Conservation (phyloP, 306 rosid species). For the Glycyrrhiza uralensis region DNA sequence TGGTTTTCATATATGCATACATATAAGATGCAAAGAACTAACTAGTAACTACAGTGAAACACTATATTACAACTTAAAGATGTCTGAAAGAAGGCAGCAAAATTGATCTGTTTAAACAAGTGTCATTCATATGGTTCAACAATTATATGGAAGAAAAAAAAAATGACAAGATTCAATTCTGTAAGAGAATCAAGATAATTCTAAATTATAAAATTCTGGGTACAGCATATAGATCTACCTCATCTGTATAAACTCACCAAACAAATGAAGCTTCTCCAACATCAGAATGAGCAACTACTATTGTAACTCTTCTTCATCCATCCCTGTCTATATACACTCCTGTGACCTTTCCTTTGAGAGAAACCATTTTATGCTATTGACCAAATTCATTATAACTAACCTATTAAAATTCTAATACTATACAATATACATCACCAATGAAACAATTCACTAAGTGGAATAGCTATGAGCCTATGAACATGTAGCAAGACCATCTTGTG, state of each 20-base stretch:
- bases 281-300: constrained; percentile 38
- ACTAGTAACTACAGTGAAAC: neutral
- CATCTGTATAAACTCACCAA: constrained; percentile 44
- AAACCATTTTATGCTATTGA: constrained; percentile 43
- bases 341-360: constrained; percentile 44
- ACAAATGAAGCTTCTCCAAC: constrained; percentile 33
- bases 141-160: neutral
- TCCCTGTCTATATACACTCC: constrained; percentile 54
- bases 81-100: neutral
- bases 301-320: constrained; percentile 39
- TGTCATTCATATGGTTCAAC: constrained; percentile 11
- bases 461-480: constrained; percentile 63
- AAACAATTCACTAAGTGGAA: neutral
- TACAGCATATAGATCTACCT: constrained; percentile 42
- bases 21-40: neutral
- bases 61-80: neutral
- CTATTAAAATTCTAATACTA: constrained; percentile 32
- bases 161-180: constrained; percentile 8
- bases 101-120: neutral
- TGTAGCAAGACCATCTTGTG: constrained; percentile 68
- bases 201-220: constrained; percentile 21
- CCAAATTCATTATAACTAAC: constrained; percentile 32
- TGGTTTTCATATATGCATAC: neutral
- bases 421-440: constrained; percentile 38
- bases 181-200: constrained; percentile 23